phyloP scores from a whole-genome alignment of 345 rosid genomes.

The Lagerstroemia speciosa region DNA sequence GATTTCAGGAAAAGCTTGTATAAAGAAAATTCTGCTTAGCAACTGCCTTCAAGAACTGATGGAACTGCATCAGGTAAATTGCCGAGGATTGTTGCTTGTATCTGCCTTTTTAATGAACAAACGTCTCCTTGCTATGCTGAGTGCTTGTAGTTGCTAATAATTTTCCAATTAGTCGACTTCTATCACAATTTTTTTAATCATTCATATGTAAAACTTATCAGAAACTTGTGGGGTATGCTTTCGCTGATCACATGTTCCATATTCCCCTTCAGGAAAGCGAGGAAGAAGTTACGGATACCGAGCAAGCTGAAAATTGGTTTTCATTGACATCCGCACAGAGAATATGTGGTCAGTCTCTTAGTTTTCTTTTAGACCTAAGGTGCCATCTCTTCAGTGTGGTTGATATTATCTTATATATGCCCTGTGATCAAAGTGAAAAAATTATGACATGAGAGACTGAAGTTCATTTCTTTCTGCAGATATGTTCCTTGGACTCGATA shows the following conservation, averaged over 20 bases:
- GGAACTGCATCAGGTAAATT: conserved; percentile 94
- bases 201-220: neutral
- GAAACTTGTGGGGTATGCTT: neutral
- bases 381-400: neutral
- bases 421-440: neutral
- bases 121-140: neutral
- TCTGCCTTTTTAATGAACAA: neutral
- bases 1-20: conserved; percentile 81
- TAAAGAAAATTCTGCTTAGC: conserved; percentile 90
- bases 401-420: neutral
- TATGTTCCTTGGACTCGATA: conserved; percentile 94
- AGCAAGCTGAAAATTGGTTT: conserved; percentile 99
- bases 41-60: conserved; percentile 98
- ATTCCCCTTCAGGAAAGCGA: conserved; percentile 59
- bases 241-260: neutral
- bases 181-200: neutral
- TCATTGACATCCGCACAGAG: conserved; percentile 98
- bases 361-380: conserved; percentile 2
- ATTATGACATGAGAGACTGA: neutral
- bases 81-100: conserved; percentile 4
- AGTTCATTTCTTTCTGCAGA: conserved; percentile 36
- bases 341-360: conserved; percentile 57
- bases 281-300: conserved; percentile 96
- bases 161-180: neutral
- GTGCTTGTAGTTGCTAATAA: conserved; percentile 2